Conservation (phyloP, 768 basidiomycete genomes). For the Leccinum broughii region DNA sequence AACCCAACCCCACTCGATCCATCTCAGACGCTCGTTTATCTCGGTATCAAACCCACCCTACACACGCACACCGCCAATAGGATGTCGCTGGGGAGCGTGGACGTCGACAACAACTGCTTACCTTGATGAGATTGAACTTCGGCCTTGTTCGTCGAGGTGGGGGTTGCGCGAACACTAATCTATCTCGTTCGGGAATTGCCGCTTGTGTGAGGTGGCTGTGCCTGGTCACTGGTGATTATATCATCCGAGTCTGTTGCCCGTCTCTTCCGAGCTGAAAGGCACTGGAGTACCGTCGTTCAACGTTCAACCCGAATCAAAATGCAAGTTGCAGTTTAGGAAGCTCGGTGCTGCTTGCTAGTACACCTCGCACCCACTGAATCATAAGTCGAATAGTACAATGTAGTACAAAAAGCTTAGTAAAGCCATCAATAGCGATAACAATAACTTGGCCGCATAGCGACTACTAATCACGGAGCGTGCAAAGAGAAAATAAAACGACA, state of each 20-base stretch:
- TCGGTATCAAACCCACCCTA: background rate
- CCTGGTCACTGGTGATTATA: background rate
- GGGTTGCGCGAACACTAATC: background rate
- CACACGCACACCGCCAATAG: background rate
- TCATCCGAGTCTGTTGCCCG: too few relatives aligned
- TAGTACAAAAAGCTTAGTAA: conserved; percentile 4
- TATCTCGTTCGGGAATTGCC: conserved; percentile 26
- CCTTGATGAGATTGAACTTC: conserved; percentile 28
- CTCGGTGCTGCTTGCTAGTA: too few relatives aligned
- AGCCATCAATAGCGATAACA: conserved; percentile 21
- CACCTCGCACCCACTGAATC: background rate
- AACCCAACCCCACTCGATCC: conserved; percentile 20
- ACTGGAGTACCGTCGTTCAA: too few relatives aligned
- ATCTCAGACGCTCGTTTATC: conserved; percentile 8
- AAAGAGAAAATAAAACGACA: background rate
- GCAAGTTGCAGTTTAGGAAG: background rate
- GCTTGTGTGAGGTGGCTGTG: conserved; percentile 26
- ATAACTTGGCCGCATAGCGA: background rate
- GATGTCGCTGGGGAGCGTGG: background rate
- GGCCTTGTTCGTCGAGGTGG: conserved; percentile 28
- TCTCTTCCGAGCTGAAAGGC: too few relatives aligned
- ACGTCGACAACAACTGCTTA: conserved; percentile 11
- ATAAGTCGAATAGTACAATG: background rate
- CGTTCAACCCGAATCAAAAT: background rate
- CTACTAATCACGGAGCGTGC: background rate